These are phyloP conservation scores for Tripterygium wilfordii DNA, from an alignment of 177 flowering plant genomes.

Conservation along the genomic window DNA sequence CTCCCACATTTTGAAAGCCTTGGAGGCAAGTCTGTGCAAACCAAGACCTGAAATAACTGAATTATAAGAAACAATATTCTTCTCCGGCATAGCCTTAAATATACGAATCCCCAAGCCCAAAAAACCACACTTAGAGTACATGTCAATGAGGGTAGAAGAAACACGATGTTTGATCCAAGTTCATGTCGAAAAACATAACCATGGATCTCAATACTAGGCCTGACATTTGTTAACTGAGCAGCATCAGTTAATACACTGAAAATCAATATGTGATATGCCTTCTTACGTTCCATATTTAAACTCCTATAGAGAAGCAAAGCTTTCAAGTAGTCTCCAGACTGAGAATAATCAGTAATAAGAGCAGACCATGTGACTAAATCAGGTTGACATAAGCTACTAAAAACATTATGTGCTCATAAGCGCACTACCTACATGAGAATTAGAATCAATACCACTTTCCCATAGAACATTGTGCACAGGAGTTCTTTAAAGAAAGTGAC, in stretches of 20 bases:
- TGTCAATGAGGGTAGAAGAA: conserved; percentile 61
- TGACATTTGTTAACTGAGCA: conserved; percentile 40
- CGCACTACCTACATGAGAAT: conserved; percentile 52
- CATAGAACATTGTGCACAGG: too few species aligned
- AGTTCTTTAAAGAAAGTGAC: too few species aligned
- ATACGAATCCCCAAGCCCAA: conserved; percentile 34
- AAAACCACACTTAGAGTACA: conserved; percentile 75
- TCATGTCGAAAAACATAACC: conserved; percentile 53
- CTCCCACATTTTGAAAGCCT: conserved; percentile 48
- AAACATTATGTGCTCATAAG: conserved; percentile 59
- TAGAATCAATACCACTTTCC: conserved; percentile 44
- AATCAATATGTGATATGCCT: conserved; percentile 45
- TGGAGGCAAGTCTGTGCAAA: conserved; percentile 44
- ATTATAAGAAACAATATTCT: conserved; percentile 47
- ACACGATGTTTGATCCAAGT: conserved; percentile 32
- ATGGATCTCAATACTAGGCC: conserved; percentile 56
- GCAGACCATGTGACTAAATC: conserved; percentile 81
- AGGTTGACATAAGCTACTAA: conserved; percentile 34
- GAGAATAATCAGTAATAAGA: conserved; percentile 59
- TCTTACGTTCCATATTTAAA: conserved; percentile 31
- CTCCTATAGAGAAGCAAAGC: conserved; percentile 39
- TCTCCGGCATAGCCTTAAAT: conserved; percentile 36
- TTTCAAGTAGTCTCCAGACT: conserved; percentile 37
- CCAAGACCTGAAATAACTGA: conserved; percentile 63
- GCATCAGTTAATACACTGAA: conserved; percentile 49